Evolutionary conservation across 331 rosid genomes (phyloP).

Genomic region (Malus hybrid): DNA sequence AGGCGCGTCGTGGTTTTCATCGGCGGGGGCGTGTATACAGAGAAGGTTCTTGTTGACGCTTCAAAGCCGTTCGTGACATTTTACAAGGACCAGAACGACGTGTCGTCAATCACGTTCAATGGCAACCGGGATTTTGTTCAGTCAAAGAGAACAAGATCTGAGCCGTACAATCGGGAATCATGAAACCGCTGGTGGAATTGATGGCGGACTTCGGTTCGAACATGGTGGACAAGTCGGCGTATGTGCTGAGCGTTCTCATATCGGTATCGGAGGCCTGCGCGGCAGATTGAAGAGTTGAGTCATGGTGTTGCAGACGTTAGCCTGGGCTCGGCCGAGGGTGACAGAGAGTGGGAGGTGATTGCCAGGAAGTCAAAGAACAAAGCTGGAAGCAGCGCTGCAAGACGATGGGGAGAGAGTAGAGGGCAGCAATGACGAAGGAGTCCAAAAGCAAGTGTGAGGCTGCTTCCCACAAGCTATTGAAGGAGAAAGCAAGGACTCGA

Average conservation of each 20-base stretch:
- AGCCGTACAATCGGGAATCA: too few relatives aligned
- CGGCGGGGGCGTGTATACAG: conserved; percentile 23
- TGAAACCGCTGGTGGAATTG: too few relatives aligned
- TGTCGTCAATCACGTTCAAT: conserved; percentile 23
- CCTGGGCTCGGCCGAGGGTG: conserved; percentile 41
- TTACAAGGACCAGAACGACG: conserved; percentile 18
- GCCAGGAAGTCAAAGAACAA: conserved; percentile 57
- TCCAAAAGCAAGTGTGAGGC: conserved; percentile 85
- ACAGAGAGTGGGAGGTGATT: conserved; percentile 63
- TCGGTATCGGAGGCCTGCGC: too few relatives aligned
- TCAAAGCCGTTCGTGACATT: conserved; percentile 30
- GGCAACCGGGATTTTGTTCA: conserved; percentile 12
- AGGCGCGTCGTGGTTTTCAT: conserved; percentile 33
- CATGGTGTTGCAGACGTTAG: conserved; percentile 40
- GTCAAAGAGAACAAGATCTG: too few relatives aligned
- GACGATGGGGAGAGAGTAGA: conserved; percentile 38
- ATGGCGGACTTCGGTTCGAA: too few relatives aligned
- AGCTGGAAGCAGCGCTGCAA: conserved; percentile 63
- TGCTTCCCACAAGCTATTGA: conserved; percentile 70
- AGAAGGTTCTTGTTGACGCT: conserved; percentile 25
- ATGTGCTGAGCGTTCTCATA: too few relatives aligned
- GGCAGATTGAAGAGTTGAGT: conserved; percentile 32
- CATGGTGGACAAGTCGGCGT: too few relatives aligned
- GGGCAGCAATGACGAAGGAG: conserved; percentile 39
- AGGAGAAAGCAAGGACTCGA: conserved; percentile 83